A percentile compares a stretch with the other conserved stretches of the same genome.
These are phyloP conservation scores for Cenchrus americanus DNA, from an alignment of 176 grass and related monocot species.

Conservation along the genomic window DNA sequence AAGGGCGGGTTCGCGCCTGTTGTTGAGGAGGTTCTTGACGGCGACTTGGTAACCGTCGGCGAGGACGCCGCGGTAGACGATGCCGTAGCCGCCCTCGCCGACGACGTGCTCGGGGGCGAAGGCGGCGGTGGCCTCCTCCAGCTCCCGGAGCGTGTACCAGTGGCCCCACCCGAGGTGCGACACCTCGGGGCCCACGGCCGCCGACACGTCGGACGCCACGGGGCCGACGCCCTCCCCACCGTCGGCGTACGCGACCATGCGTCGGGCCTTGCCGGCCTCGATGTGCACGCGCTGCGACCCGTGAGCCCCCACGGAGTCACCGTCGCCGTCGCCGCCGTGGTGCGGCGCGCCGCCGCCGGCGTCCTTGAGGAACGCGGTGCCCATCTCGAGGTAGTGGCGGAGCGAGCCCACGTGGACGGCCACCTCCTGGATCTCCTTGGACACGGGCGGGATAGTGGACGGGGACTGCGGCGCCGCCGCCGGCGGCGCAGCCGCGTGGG, in stretches of 20 bases:
- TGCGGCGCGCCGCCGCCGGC: neutral
- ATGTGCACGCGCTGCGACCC: slow-evolving; percentile 81
- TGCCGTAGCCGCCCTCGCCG: slow-evolving; percentile 96
- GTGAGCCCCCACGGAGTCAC: slow-evolving; percentile 44
- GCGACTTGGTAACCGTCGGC: slow-evolving; percentile 68
- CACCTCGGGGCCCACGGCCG: slow-evolving; percentile 62
- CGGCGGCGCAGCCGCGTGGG: neutral
- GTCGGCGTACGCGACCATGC: slow-evolving; percentile 67
- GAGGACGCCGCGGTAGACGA: slow-evolving; percentile 83
- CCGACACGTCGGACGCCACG: slow-evolving; percentile 33
- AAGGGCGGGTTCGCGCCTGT: slow-evolving; percentile 48
- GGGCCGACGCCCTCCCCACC: slow-evolving; percentile 24
- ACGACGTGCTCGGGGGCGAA: slow-evolving; percentile 86
- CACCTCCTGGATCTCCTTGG: slow-evolving; percentile 98
- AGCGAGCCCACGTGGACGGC: slow-evolving; percentile 58
- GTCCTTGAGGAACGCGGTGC: slow-evolving; percentile 55
- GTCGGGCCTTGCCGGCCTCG: slow-evolving; percentile 70
- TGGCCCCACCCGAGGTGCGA: slow-evolving; percentile 95
- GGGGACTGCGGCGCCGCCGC: slow-evolving; percentile 36
- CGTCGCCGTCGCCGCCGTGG: slow-evolving; percentile 17
- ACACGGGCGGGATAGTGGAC: slow-evolving; percentile 67
- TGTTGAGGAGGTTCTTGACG: slow-evolving; percentile 95
- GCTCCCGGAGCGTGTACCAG: slow-evolving; percentile 96
- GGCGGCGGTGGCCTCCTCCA: slow-evolving; percentile 72
- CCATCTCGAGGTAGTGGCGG: slow-evolving; percentile 57